Percentiles rank a stretch among this genome's conserved stretches.
Evolutionary conservation across 2,329 filamentous ascomycete genomes (phyloP).

Genomic region (Verticillium dahliae): DNA sequence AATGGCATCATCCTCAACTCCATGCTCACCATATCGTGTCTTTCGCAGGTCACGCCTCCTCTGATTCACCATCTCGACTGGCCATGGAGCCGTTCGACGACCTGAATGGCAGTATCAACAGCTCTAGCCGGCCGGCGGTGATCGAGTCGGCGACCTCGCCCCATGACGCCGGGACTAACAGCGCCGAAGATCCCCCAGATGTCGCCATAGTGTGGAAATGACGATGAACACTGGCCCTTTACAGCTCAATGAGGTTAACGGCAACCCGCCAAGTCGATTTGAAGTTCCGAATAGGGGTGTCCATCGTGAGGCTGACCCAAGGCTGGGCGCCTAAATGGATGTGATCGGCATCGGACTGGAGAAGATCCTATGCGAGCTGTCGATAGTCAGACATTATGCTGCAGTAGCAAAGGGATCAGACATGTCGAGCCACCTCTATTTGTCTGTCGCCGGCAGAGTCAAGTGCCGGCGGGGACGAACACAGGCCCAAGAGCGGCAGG

Average conservation of each 20-base stretch:
- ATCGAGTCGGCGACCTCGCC: neutral
- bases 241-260: neutral
- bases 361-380: neutral
- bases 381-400: neutral
- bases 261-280: neutral
- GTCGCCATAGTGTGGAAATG: constrained; percentile 2
- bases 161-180: neutral
- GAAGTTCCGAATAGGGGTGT: neutral
- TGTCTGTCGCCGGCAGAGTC: neutral
- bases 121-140: neutral
- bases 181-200: neutral
- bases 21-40: neutral
- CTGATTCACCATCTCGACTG: neutral
- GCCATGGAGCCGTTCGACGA: neutral
- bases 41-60: neutral
- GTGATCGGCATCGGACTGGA: neutral
- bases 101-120: neutral
- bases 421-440: neutral
- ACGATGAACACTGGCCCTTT: neutral
- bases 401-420: neutral
- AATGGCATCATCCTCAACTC: constrained; percentile 3
- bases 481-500: neutral
- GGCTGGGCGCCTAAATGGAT: neutral
- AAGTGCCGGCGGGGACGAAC: neutral
- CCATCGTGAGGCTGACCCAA: neutral